Evolutionary conservation across 176 grass and related monocot species (phyloP).

Genomic region (Eragrostis curvula): DNA sequence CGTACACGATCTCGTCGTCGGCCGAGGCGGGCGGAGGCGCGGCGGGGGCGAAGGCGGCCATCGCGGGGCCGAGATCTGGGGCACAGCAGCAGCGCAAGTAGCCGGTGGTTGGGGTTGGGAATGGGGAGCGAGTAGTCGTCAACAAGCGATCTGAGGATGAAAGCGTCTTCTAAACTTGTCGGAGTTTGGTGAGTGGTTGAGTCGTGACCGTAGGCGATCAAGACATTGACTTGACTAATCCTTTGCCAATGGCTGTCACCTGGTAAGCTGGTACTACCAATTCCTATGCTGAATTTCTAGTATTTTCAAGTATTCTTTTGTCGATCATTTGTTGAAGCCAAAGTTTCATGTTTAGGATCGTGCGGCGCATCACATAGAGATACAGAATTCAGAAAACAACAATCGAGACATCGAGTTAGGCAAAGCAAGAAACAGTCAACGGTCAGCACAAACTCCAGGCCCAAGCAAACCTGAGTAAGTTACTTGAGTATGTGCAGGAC

Average conservation of each 20-base stretch:
- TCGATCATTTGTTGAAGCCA: slow-evolving; percentile 5
- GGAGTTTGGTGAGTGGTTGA: neutral
- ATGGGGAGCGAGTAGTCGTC: neutral
- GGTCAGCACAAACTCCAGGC: neutral
- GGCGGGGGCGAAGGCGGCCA: slow-evolving; percentile 41
- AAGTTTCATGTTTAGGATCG: neutral
- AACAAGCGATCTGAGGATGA: neutral
- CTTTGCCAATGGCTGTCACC: neutral
- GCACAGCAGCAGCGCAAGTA: neutral
- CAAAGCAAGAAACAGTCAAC: neutral
- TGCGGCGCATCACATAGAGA: neutral
- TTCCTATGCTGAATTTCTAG: neutral
- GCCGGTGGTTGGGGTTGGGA: neutral
- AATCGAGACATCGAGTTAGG: no score
- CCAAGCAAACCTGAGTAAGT: no score
- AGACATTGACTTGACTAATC: neutral
- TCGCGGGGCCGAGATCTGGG: slow-evolving; percentile 45
- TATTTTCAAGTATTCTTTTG: neutral
- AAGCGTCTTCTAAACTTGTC: neutral
- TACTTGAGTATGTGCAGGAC: no score
- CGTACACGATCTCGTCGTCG: slow-evolving; percentile 63
- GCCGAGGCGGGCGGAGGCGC: slow-evolving; percentile 12
- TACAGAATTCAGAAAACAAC: neutral
- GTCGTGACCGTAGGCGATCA: neutral
- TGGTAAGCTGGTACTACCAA: neutral